These are phyloP conservation scores for Agapanthus africanus DNA, from an alignment of 106 monocot species.

Conservation along the genomic window DNA sequence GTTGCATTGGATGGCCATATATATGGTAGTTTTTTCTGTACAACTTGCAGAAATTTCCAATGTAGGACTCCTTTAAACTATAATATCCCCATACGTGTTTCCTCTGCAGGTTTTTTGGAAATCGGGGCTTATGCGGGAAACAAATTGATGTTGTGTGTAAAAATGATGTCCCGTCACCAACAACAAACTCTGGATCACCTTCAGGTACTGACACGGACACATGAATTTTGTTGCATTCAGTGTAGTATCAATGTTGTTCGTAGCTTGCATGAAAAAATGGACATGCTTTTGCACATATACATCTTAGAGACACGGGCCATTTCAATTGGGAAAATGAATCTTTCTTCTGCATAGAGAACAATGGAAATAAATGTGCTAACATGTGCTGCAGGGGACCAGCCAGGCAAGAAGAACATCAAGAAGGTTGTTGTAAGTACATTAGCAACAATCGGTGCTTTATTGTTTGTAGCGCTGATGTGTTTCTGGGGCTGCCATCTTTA, in stretches of 20 bases:
- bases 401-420: conserved; percentile 48
- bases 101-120: conserved; percentile 64
- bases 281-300: neutral
- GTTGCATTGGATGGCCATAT: neutral
- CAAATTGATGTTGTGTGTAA: conserved; percentile 66
- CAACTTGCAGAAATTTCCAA: too few relatives aligned
- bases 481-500: conserved; percentile 99
- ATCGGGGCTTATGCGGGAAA: conserved; percentile 72
- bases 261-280: too few relatives aligned
- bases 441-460: conserved; percentile 87
- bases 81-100: neutral
- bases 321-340: neutral
- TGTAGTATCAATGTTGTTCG: neutral
- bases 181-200: conserved; percentile 21
- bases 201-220: conserved; percentile 19
- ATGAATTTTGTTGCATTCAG: neutral
- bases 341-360: too few relatives aligned
- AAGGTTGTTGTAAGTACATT: conserved; percentile 91
- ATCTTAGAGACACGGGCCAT: neutral
- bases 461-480: conserved; percentile 95
- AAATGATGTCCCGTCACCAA: conserved; percentile 29
- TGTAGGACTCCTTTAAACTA: neutral
- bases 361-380: neutral
- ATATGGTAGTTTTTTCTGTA: neutral
- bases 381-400: conserved; percentile 26